A percentile compares a stretch with the other conserved stretches of the same genome.
Evolutionary conservation across 1,284 basidiomycete genomes (phyloP).

Genomic region (Pholiota adiposa): DNA sequence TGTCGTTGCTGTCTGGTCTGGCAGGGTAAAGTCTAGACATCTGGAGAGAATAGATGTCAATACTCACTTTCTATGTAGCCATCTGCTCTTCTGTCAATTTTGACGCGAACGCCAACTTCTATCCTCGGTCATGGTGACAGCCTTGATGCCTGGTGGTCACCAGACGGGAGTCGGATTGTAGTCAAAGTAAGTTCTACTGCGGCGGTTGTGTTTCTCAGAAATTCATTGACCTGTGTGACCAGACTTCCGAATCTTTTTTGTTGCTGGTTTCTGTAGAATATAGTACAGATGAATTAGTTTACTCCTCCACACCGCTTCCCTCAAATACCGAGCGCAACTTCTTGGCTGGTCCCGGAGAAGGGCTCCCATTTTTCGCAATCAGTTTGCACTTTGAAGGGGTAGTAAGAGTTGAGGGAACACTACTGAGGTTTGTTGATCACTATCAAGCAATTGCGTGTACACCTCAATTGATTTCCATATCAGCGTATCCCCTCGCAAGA

Average conservation of each 20-base stretch:
- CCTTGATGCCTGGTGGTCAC: constrained; percentile 74
- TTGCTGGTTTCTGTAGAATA: constrained; percentile 76
- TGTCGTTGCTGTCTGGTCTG: constrained; percentile 80
- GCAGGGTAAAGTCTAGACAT: constrained; percentile 64
- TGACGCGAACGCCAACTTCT: constrained; percentile 79
- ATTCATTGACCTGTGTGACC: constrained; percentile 30
- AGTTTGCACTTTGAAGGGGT: constrained; percentile 82
- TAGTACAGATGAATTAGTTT: constrained; percentile 57
- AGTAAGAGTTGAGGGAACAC: constrained; percentile 74
- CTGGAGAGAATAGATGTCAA: constrained; percentile 9
- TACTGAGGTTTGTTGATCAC: constrained; percentile 57
- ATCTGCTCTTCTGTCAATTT: constrained; percentile 73
- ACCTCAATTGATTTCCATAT: constrained; percentile 8
- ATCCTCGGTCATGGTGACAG: constrained; percentile 83
- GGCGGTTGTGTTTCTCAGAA: neutral
- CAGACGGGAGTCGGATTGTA: constrained; percentile 77
- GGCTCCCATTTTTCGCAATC: constrained; percentile 64
- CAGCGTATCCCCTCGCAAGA: constrained; percentile 74
- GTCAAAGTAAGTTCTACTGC: constrained; percentile 61
- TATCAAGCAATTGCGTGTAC: neutral
- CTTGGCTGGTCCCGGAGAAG: constrained; percentile 81
- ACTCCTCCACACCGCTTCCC: constrained; percentile 56
- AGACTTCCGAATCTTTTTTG: constrained; percentile 80
- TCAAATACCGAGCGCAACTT: constrained; percentile 66
- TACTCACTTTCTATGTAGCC: constrained; percentile 55